Conservation (phyloP, 495 filamentous ascomycete genomes). For the Cenococcum geophilum region DNA sequence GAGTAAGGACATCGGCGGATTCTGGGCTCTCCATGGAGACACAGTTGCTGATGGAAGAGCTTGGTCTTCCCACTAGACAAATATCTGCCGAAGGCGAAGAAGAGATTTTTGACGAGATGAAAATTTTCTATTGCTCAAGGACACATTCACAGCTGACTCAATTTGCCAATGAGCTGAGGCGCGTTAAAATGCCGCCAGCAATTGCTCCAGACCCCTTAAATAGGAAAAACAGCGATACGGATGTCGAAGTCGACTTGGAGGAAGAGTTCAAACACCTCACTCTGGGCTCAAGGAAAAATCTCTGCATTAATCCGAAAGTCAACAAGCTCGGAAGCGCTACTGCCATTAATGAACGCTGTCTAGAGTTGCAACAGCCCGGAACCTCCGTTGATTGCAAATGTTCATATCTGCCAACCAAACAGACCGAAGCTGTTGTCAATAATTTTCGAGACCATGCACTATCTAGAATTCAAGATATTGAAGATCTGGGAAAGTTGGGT, state of each 20-base stretch:
- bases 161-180: conserved; percentile 82
- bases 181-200: conserved; percentile 67
- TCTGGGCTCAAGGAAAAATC: conserved; percentile 81
- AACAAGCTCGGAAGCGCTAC: conserved; percentile 61
- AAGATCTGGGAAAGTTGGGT: conserved; percentile 76
- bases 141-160: conserved; percentile 94
- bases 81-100: conserved; percentile 49
- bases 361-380: conserved; percentile 76
- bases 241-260: conserved; percentile 34
- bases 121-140: conserved; percentile 87
- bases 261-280: conserved; percentile 79
- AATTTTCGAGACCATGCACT: conserved; percentile 85
- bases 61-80: conserved; percentile 37
- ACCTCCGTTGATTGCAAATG: conserved; percentile 65
- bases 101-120: conserved; percentile 45
- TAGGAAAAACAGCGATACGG: conserved; percentile 25
- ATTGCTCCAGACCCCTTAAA: conserved; percentile 40
- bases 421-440: conserved; percentile 62
- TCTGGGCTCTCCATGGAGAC: conserved; percentile 56
- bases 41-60: conserved; percentile 56
- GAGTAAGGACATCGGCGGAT: conserved; percentile 24
- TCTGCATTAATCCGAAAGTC: conserved; percentile 88
- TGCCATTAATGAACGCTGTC: conserved; percentile 91
- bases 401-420: conserved; percentile 68
- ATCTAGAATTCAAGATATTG: conserved; percentile 85